Base-by-base conservation (phyloP, 2,329 filamentous ascomycete species). In the Penicillium sp. region DNA sequence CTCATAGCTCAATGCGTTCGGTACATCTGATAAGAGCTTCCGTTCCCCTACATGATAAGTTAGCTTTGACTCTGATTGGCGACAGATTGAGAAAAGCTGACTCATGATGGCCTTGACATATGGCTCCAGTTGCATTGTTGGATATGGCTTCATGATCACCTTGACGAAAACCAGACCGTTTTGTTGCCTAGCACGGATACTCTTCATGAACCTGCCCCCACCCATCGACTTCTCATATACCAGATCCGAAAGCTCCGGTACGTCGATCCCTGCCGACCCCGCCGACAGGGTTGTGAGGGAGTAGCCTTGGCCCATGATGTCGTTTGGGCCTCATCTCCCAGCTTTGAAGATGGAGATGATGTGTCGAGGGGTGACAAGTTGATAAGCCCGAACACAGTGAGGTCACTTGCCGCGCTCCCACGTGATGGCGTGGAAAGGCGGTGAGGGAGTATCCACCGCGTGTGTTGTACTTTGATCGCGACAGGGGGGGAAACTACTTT, bases 121-220 rank as follows among this genome's bases (percentile, higher is more conserved):
- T 65, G 88, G 82, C 65, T 90, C 89, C 66, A 98, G 85, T 64
- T 91, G 87, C 81, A 97, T 90, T 66, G 89, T 88, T 28, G 90
- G 85, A 75, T 93, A 96, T 3, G 93, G 93, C 79, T 99, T 99
- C 78, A 96, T 91, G 60, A 97, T 90, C 33, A 97, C 90, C 80
- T 98, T 98, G 74, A 96, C 93, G 59, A 98, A 89, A 19, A 96
- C 93, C 44, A 97, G 84, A 59, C 95, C 94, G 82, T 97, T 91
- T 72, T 91, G 90, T 75, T 96, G 92, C 54, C 93, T 87, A 26
- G 94, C 95, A 67, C 94, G 88, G 67, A 98, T 93, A 66, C 92
- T 95, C 79, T 98, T 97, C 89, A 99, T 95, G 73, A 99, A 97
- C 40, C 95, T 89, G 26, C 92, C 93, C 68, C 91, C 92, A 53